Evolutionary conservation across 331 rosid species (phyloP), one percentile per base, ranked within the genome.

Genomic region (Quercus phellos): DNA sequence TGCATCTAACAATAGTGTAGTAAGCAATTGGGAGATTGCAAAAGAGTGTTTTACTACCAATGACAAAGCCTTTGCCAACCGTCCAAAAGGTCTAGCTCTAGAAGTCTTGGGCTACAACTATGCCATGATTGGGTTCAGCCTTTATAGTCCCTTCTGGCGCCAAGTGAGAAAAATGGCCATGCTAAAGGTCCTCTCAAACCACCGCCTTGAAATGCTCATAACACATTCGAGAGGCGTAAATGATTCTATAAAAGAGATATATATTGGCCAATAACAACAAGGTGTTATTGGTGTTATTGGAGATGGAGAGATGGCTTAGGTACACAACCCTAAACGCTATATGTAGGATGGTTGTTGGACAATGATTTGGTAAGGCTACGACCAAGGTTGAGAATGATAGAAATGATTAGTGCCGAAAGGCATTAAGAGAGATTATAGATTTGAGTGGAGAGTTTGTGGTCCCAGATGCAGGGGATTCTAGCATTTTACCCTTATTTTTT

Each of bases 1-100:
- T 55, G 3, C 82, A 87, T 42, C 46, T 0, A 59, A 22, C 85
- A 2, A 4, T 87, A 3, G 2, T 87, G 2, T 87, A 0, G 84
- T 85, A 1, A 82, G 82, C 79, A 72, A 43, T 51, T 80, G 71
- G 59, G 88, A 86, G 29, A 7, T 81, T 29, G 92, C 87, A 0
- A 82, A 79, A 74, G 85, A 87, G 59, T 80, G 83, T 6, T 77
- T 90, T 21, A 86, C 92, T 0, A 78, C 79, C 1, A 79, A 88
- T 55, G 92, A 90, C 77, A 88, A 14, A 74, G 76, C 21, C 1
- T 82, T 88, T 2, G 88, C 94, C 2, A 68, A 7, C 6, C 90
- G 90, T 26, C 92, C 92, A 0, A 85, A 79, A 42, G 0, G 5
- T 2, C 0, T 82, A 3, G 89, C 80, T 51, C 0, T 43, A 0